These are phyloP conservation scores for Zalerion maritima DNA, from an alignment of 495 filamentous ascomycete species.

Conservation along the genomic window DNA sequence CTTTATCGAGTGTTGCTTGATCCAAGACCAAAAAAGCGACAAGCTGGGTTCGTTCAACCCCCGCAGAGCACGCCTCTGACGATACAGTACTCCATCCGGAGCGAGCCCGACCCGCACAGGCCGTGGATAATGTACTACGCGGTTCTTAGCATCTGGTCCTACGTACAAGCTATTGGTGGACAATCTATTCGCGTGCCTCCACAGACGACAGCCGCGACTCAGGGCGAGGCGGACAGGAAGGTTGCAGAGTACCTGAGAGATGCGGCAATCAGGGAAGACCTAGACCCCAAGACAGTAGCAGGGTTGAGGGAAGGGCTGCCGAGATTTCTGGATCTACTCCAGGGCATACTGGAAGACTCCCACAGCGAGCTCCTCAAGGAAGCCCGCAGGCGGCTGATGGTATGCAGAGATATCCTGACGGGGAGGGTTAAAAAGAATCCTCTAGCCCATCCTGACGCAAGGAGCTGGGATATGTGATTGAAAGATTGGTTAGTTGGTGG, in stretches of 20 bases:
- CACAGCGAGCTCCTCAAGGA: slow-evolving; percentile 31
- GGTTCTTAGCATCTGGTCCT: slow-evolving; percentile 82
- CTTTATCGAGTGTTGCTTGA: slow-evolving; percentile 63
- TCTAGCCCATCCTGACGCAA: not conserved
- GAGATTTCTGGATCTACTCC: slow-evolving; percentile 27
- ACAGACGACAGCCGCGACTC: slow-evolving; percentile 11
- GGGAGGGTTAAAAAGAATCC: slow-evolving; percentile 6
- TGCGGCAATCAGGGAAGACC: slow-evolving; percentile 21
- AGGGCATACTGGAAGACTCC: slow-evolving; percentile 24
- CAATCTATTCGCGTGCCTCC: slow-evolving; percentile 12
- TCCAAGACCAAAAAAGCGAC: slow-evolving; percentile 16
- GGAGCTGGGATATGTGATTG: too few species aligned
- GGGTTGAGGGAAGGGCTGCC: slow-evolving; percentile 25
- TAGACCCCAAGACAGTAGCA: slow-evolving; percentile 18
- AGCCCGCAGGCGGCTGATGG: slow-evolving; percentile 22
- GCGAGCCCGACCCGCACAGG: slow-evolving; percentile 78
- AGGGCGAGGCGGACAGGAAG: slow-evolving; percentile 12
- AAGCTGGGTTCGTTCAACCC: slow-evolving; percentile 13
- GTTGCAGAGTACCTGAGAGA: slow-evolving; percentile 27
- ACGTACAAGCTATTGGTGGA: slow-evolving; percentile 63
- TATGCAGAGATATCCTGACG: slow-evolving; percentile 29
- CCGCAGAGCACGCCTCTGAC: slow-evolving; percentile 8
- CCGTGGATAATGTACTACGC: slow-evolving; percentile 97
- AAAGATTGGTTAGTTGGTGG: too few species aligned
- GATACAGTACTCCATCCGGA: slow-evolving; percentile 57